These are phyloP conservation scores for Davidsoniella virescens DNA, from an alignment of 2,329 filamentous ascomycete genomes.

Conservation along the genomic window DNA sequence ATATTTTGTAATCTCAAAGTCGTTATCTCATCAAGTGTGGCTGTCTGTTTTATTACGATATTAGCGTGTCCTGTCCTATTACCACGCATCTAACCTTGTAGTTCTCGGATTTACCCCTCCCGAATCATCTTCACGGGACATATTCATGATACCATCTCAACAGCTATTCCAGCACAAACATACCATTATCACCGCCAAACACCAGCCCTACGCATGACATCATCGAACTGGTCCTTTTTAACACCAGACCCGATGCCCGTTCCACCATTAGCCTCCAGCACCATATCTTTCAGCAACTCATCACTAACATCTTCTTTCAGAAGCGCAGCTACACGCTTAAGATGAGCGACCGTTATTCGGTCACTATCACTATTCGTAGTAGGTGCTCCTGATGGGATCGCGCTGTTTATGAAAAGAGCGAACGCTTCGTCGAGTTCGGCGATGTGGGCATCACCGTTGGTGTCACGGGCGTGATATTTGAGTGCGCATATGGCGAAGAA, in stretches of 20 bases:
- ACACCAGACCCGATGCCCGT: constrained; percentile 56
- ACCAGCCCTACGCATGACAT: constrained; percentile 70
- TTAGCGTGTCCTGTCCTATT: too few species aligned
- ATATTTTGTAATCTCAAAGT: too few species aligned
- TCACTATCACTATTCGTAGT: constrained; percentile 15
- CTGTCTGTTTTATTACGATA: too few species aligned
- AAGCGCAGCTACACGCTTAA: constrained; percentile 62
- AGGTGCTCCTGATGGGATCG: neutral
- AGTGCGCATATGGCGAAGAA: constrained; percentile 83
- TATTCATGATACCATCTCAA: too few species aligned
- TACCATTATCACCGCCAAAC: constrained; percentile 48
- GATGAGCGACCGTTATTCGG: constrained; percentile 64
- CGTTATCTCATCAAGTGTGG: too few species aligned
- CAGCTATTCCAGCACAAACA: neutral
- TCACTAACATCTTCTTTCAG: constrained; percentile 76
- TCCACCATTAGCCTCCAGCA: constrained; percentile 80
- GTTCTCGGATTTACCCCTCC: too few species aligned
- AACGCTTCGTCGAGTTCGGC: constrained; percentile 70
- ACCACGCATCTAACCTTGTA: too few species aligned
- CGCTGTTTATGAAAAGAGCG: constrained; percentile 52
- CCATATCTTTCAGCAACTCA: constrained; percentile 78
- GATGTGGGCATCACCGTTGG: constrained; percentile 37
- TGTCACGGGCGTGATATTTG: constrained; percentile 51
- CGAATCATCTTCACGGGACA: too few species aligned
- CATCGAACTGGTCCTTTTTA: constrained; percentile 63